phyloP scores from a whole-genome alignment of 768 basidiomycete species.

The Mycena polygramma region DNA sequence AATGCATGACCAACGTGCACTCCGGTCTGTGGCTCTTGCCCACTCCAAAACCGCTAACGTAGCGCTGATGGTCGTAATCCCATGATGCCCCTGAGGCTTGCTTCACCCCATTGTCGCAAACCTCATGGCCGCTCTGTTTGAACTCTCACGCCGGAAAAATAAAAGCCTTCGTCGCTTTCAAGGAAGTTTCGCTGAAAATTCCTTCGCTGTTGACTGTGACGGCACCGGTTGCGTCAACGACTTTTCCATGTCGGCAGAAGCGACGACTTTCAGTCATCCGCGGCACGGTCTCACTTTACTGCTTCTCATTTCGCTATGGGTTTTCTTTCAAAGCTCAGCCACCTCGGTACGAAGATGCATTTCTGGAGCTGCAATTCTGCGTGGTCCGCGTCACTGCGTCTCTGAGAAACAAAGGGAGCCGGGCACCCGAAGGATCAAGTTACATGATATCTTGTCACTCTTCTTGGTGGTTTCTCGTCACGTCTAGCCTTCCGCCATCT shows the following conservation, averaged over 20 bases:
- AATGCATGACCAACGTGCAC: too few species aligned
- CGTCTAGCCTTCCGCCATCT: too few species aligned
- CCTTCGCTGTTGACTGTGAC: not conserved
- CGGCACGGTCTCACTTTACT: not conserved
- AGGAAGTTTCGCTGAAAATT: not conserved
- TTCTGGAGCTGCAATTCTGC: not conserved
- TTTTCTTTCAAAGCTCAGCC: not conserved
- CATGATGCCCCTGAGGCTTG: too few species aligned
- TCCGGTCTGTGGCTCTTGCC: not conserved
- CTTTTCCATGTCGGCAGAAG: conserved; percentile 17
- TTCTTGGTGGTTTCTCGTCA: too few species aligned
- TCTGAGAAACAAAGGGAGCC: not conserved
- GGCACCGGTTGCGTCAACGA: not conserved
- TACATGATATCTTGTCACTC: too few species aligned
- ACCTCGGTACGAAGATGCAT: conserved; percentile 4
- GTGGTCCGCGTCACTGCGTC: not conserved
- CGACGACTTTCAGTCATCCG: not conserved
- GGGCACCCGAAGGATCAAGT: too few species aligned
- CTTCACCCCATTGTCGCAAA: conserved; percentile 4
- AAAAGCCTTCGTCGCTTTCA: too few species aligned
- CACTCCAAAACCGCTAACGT: not conserved
- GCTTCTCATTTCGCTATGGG: not conserved
- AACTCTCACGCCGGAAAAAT: not conserved
- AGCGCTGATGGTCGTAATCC: not conserved
- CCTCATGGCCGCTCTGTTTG: conserved; percentile 4